Percentiles rank a stretch among this genome's conserved stretches.
These are phyloP conservation scores for Coemansia umbellata DNA, from an alignment of 192 early-diverging fungal species.

Conservation along the genomic window DNA sequence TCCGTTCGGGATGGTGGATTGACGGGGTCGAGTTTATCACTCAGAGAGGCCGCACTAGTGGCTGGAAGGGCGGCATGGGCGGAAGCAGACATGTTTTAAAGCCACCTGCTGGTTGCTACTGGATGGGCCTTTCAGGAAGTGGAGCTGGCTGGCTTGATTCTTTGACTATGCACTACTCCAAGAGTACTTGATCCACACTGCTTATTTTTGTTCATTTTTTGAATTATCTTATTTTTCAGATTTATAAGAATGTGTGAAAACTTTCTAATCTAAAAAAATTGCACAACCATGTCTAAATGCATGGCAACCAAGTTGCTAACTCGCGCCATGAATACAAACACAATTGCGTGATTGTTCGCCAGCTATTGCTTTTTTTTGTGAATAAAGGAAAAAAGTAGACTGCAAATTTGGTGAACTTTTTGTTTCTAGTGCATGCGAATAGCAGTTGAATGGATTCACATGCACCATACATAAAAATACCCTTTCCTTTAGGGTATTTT, in stretches of 20 bases:
- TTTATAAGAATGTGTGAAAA: too few species aligned
- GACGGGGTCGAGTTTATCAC: slow-evolving; percentile 60
- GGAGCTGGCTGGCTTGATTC: slow-evolving; percentile 55
- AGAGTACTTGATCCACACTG: too few species aligned
- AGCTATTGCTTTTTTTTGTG: slow-evolving; percentile 1
- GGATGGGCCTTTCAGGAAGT: slow-evolving; percentile 56
- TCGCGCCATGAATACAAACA: too few species aligned
- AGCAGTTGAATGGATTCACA: background rate
- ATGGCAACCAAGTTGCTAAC: too few species aligned
- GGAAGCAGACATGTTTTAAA: slow-evolving; percentile 46
- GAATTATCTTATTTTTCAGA: too few species aligned
- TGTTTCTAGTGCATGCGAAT: background rate
- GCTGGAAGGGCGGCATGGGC: slow-evolving; percentile 58
- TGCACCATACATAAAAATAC: background rate
- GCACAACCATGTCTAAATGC: too few species aligned
- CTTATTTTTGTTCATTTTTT: too few species aligned
- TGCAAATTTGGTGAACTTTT: background rate
- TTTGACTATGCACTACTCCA: slow-evolving; percentile 52
- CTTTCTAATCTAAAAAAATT: too few species aligned
- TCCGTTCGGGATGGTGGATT: slow-evolving; percentile 57
- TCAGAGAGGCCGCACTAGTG: slow-evolving; percentile 44
- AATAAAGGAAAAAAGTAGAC: too few species aligned
- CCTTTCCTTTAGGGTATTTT: background rate
- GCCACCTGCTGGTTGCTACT: slow-evolving; percentile 53
- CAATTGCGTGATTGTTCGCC: too few species aligned